A percentile compares a stretch with the other conserved stretches of the same genome.
These are phyloP conservation scores for Rhododendron mucronatum DNA, from an alignment of 148 eudicot species.

Conservation along the genomic window DNA sequence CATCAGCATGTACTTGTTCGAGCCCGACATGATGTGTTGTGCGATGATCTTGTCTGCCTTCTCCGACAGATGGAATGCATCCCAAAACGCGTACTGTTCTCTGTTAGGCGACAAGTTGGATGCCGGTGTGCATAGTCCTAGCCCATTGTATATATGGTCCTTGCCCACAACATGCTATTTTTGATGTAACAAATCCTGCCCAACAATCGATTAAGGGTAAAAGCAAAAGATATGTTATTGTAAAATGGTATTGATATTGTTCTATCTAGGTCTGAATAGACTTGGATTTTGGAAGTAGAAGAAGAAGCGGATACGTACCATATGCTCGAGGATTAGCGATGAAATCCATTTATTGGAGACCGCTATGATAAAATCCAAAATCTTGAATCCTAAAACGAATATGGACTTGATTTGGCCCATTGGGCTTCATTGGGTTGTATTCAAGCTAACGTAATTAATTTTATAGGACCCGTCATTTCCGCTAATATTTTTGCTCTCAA, in stretches of 20 bases:
- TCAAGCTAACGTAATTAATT: too few relatives aligned
- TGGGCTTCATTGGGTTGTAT: too few relatives aligned
- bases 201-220: neutral
- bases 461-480: too few relatives aligned
- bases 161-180: conserved; percentile 55
- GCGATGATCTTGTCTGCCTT: conserved; percentile 40
- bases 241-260: too few relatives aligned
- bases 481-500: too few relatives aligned
- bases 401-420: too few relatives aligned
- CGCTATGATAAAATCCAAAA: too few relatives aligned
- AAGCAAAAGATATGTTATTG: too few relatives aligned
- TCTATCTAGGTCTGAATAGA: neutral
- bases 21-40: conserved; percentile 32
- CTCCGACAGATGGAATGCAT: conserved; percentile 47
- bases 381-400: too few relatives aligned
- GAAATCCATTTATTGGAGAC: conserved; percentile 25
- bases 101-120: conserved; percentile 45
- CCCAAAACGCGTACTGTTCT: conserved; percentile 36
- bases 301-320: conserved; percentile 16
- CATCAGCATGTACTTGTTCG: conserved; percentile 35
- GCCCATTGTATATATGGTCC: conserved; percentile 43
- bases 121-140: conserved; percentile 38
- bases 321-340: conserved; percentile 30
- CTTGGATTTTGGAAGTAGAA: neutral
- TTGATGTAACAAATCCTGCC: conserved; percentile 43